Conservation (phyloP, 2,329 filamentous ascomycete species). For the Zymoseptoria crescenta region DNA sequence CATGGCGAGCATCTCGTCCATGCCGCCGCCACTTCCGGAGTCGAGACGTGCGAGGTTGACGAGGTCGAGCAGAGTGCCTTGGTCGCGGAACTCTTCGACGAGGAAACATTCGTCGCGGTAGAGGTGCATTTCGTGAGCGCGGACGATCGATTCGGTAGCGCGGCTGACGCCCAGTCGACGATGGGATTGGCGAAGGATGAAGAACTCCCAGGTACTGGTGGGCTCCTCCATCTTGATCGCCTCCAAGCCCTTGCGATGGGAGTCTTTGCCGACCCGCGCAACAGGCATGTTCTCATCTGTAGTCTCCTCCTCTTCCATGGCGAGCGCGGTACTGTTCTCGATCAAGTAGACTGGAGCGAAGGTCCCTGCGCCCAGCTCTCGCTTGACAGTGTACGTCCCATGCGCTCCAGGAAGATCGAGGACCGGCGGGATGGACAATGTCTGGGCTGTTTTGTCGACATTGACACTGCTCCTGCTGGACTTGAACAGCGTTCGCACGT, state of each 20-base stretch:
- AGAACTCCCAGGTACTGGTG: constrained; percentile 88
- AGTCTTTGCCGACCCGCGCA: constrained; percentile 54
- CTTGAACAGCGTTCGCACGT: constrained; percentile 59
- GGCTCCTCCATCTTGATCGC: constrained; percentile 93
- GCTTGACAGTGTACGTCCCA: constrained; percentile 67
- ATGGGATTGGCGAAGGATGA: constrained; percentile 81
- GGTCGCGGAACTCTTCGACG: constrained; percentile 75
- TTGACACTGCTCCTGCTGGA: constrained; percentile 46
- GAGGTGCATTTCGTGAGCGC: constrained; percentile 83
- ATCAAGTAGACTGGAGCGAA: constrained; percentile 94
- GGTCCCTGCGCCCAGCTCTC: constrained; percentile 84
- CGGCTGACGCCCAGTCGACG: constrained; percentile 62
- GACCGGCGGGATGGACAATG: constrained; percentile 52
- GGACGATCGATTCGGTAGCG: constrained; percentile 67
- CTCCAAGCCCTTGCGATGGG: constrained; percentile 56
- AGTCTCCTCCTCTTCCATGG: constrained; percentile 33
- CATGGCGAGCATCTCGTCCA: constrained; percentile 90
- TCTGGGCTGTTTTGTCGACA: constrained; percentile 53
- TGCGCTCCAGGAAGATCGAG: constrained; percentile 60
- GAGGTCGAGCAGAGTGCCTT: constrained; percentile 90
- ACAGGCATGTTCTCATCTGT: constrained; percentile 36
- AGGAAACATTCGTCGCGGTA: constrained; percentile 87
- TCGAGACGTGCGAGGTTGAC: constrained; percentile 71
- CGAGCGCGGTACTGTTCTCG: constrained; percentile 47
- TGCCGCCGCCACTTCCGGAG: constrained; percentile 53